Percentiles rank a stretch among this genome's conserved stretches.
Conservation (phyloP, 2,329 filamentous ascomycete species). For the Ophiostoma angusticollis region DNA sequence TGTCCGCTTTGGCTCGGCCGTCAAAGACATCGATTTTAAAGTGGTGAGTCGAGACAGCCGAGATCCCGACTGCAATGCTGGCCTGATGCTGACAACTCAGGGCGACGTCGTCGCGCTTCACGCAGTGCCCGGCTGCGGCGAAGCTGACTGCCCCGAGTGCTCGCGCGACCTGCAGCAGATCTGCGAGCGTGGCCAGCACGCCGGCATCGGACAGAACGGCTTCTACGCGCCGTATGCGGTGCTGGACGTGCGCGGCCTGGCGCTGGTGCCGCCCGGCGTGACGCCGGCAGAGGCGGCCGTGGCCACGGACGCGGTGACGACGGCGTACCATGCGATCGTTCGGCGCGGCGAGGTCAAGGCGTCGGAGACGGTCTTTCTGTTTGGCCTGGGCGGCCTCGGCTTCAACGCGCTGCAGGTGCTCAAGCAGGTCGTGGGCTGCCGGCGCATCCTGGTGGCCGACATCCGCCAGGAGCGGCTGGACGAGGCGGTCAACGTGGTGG, state of each 20-base stretch:
- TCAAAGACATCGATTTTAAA: neutral
- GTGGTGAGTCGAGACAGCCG: neutral
- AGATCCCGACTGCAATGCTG: neutral
- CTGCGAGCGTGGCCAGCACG: constrained; percentile 4
- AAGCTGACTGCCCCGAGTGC: constrained; percentile 4
- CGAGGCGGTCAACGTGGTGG: constrained; percentile 1
- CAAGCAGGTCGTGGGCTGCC: neutral
- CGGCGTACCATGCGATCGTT: constrained; percentile 4
- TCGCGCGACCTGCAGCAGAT: constrained; percentile 3
- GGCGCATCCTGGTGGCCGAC: constrained; percentile 1
- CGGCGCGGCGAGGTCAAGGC: constrained; percentile 4
- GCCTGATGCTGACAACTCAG: neutral
- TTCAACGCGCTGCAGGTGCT: constrained; percentile 3
- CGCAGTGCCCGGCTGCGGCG: constrained; percentile 2
- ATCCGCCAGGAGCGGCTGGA: constrained; percentile 5
- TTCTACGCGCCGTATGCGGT: constrained; percentile 4
- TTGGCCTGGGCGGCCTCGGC: constrained; percentile 1
- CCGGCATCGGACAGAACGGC: constrained; percentile 4
- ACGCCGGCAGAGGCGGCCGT: constrained; percentile 2
- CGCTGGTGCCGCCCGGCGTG: neutral
- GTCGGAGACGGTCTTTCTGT: constrained; percentile 2
- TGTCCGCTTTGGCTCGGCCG: neutral
- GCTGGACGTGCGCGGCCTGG: neutral
- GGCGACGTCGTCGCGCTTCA: constrained; percentile 2
- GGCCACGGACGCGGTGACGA: constrained; percentile 2